A percentile compares a stretch with the other conserved stretches of the same genome.
Evolutionary conservation across 2,329 filamentous ascomycete species (phyloP).

Genomic region (Colletotrichum eremochloae): DNA sequence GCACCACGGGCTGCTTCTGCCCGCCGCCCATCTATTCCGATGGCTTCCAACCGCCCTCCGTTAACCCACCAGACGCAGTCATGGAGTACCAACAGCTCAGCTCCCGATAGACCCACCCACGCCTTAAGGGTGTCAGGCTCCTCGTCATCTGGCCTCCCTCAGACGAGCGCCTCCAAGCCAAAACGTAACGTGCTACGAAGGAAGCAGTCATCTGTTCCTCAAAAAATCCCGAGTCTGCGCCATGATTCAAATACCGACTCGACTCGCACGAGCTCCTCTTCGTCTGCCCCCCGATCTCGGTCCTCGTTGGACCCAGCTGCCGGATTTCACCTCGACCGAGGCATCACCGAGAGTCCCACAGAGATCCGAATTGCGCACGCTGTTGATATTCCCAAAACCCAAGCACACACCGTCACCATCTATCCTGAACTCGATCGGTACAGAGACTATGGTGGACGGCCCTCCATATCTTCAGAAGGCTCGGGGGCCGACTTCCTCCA

Average conservation of each 20-base stretch:
- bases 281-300: slow-evolving; percentile 57
- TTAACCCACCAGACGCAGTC: slow-evolving; percentile 59
- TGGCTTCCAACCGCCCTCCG: slow-evolving; percentile 50
- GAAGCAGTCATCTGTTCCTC: slow-evolving; percentile 63
- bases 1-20: slow-evolving; percentile 53
- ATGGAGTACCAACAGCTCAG: slow-evolving; percentile 55
- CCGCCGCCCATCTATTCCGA: slow-evolving; percentile 48
- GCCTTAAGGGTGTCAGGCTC: slow-evolving; percentile 51
- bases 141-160: slow-evolving; percentile 52
- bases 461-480: slow-evolving; percentile 51
- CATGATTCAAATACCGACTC: slow-evolving; percentile 53
- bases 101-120: slow-evolving; percentile 51
- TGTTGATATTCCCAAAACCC: slow-evolving; percentile 56
- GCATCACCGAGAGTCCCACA: slow-evolving; percentile 58
- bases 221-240: slow-evolving; percentile 51
- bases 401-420: slow-evolving; percentile 59
- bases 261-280: slow-evolving; percentile 57
- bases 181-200: slow-evolving; percentile 61
- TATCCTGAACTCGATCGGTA: slow-evolving; percentile 75
- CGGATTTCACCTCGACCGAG: slow-evolving; percentile 56
- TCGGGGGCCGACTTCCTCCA: slow-evolving; percentile 63
- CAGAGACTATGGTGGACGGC: slow-evolving; percentile 58
- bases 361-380: slow-evolving; percentile 58
- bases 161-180: slow-evolving; percentile 50
- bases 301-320: slow-evolving; percentile 52